Evolutionary conservation across 495 filamentous ascomycete genomes (phyloP).

Genomic region (Pseudotulostoma volvatum): DNA sequence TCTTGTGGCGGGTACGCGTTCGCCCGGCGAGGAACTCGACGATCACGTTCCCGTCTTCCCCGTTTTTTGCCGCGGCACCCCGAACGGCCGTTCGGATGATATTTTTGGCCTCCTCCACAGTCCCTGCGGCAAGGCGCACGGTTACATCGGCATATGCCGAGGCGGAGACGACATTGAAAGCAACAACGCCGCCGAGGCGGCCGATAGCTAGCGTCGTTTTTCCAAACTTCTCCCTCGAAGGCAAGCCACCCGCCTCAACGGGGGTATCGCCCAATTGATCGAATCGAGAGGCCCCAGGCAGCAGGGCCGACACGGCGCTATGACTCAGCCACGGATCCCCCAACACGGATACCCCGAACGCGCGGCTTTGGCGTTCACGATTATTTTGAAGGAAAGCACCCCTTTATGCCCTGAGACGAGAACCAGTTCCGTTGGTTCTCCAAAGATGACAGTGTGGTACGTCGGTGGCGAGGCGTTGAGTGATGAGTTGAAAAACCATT

Average conservation of each 20-base stretch:
- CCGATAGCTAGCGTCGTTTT: conserved; percentile 81
- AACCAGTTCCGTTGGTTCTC: conserved; percentile 64
- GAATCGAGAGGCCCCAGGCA: conserved; percentile 44
- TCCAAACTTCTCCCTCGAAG: conserved; percentile 48
- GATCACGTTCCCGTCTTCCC: conserved; percentile 41
- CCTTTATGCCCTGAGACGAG: neutral
- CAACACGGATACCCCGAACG: conserved; percentile 54
- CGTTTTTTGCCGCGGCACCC: conserved; percentile 42
- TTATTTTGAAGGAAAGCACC: neutral
- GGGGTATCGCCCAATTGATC: conserved; percentile 34
- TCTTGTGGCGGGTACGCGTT: conserved; percentile 53
- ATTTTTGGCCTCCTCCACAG: conserved; percentile 34
- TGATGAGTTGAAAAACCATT: conserved; percentile 22
- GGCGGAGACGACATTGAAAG: conserved; percentile 72
- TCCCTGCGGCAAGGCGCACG: conserved; percentile 58
- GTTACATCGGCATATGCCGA: conserved; percentile 47
- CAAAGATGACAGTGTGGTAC: conserved; percentile 67
- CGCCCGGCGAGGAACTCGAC: conserved; percentile 32
- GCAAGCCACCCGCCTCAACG: conserved; percentile 37
- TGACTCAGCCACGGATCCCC: conserved; percentile 57
- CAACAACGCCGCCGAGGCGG: conserved; percentile 60
- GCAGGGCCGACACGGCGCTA: conserved; percentile 37
- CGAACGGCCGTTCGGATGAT: conserved; percentile 38
- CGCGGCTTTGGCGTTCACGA: conserved; percentile 46
- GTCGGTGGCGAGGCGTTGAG: conserved; percentile 18